A percentile compares a stretch with the other conserved stretches of the same genome.
Evolutionary conservation across 2,329 filamentous ascomycete genomes (phyloP).

Genomic region (Eutypa lata): DNA sequence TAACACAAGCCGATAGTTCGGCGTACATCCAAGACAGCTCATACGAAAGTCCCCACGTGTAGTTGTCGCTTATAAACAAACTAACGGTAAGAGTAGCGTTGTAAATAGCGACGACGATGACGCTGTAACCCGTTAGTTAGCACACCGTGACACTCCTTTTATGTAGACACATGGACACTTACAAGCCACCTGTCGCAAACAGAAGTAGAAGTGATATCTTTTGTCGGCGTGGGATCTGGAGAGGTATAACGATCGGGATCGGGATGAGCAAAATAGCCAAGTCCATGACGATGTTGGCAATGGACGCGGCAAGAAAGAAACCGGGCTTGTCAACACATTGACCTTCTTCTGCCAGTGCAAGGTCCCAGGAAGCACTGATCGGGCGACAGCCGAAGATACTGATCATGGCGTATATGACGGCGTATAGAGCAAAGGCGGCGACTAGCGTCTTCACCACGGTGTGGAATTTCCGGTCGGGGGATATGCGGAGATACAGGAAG

Average conservation of each 20-base stretch:
- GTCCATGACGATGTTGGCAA: slow-evolving; percentile 6
- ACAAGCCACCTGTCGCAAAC: slow-evolving; percentile 5
- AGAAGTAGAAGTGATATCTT: slow-evolving; percentile 3
- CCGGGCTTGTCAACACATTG: slow-evolving; percentile 2
- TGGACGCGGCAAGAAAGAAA: slow-evolving; percentile 1
- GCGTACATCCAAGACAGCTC: slow-evolving; percentile 1
- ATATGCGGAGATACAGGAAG: slow-evolving; percentile 4
- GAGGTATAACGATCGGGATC: slow-evolving; percentile 1
- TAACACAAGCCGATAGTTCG: slow-evolving; percentile 1
- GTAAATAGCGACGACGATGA: slow-evolving; percentile 1
- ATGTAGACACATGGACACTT: neutral
- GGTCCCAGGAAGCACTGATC: neutral
- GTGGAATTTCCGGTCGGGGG: neutral
- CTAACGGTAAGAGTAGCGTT: slow-evolving; percentile 2
- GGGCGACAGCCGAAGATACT: neutral
- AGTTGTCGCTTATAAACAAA: slow-evolving; percentile 2
- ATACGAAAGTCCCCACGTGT: slow-evolving; percentile 1
- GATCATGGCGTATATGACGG: neutral
- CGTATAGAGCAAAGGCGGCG: neutral
- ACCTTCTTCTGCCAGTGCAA: neutral
- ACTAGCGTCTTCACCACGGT: neutral
- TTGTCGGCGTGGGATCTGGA: slow-evolving; percentile 1
- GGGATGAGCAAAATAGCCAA: slow-evolving; percentile 3
- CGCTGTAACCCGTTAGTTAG: neutral
- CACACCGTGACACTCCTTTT: neutral